phyloP scores from a whole-genome alignment of 352 stramenopile genomes.

The Phytopythium montanum region DNA sequence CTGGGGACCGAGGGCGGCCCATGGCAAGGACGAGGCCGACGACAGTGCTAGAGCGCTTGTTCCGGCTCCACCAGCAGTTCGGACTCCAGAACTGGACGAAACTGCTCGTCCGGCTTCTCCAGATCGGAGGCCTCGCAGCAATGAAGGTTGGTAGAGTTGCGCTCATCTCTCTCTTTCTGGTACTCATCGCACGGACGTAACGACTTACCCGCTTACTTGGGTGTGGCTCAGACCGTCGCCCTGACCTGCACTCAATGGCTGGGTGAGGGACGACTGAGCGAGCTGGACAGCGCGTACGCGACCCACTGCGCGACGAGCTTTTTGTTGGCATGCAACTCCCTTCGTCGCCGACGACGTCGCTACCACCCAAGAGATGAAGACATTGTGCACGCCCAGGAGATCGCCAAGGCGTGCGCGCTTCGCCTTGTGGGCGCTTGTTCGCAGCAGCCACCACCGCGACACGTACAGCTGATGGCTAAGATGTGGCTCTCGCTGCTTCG shows the following conservation, averaged over 20 bases:
- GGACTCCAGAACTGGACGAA: conserved; percentile 20
- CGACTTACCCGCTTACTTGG: not conserved
- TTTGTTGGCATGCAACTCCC: conserved; percentile 17
- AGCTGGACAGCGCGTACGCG: not conserved
- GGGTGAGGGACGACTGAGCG: not conserved
- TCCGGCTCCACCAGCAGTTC: conserved; percentile 22
- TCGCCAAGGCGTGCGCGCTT: not conserved
- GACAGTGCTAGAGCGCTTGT: conserved; percentile 33
- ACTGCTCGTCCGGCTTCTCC: conserved; percentile 32
- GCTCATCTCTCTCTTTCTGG: no score
- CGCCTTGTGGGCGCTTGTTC: not conserved
- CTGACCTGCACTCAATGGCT: not conserved
- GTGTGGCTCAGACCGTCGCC: not conserved
- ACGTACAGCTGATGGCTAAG: not conserved
- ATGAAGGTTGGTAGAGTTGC: conserved; percentile 33
- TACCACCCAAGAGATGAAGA: not conserved
- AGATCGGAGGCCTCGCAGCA: conserved; percentile 26
- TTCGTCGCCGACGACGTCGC: not conserved
- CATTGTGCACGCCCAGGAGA: not conserved
- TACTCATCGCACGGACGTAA: no score
- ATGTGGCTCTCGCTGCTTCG: not conserved
- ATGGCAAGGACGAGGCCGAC: conserved; percentile 15
- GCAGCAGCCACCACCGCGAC: not conserved
- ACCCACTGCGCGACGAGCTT: conserved; percentile 32
- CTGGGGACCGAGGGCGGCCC: conserved; percentile 16